Evolutionary conservation across 768 basidiomycete genomes (phyloP), one percentile per base, ranked within the genome.

Genomic region (Lentinula sp.): DNA sequence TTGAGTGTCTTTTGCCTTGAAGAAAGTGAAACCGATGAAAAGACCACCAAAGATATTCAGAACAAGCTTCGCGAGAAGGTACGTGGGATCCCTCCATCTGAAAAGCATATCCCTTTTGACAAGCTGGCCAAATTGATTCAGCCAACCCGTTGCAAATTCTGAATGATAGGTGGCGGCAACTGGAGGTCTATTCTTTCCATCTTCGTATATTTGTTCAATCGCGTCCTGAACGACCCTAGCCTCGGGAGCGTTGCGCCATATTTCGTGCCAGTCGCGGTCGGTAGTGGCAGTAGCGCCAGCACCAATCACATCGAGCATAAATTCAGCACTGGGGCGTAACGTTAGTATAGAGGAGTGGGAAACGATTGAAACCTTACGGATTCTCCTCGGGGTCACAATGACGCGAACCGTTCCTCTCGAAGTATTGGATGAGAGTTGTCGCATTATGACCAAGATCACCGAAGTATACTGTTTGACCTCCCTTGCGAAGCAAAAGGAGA

Each of bases 401-500:
- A 2, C 84, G 76, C 0, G 83, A 85, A 35, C 91, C 90, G 53
- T 85, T 85, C 3, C 68, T 67, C 69, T 91, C 85, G 63, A 95
- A 93, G 71, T 95, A 95, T n/a, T 79, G 68, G 59, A 93, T 83
- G 18, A 95, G 70, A 0, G 82, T 82, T 7, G 77, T 69, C 0
- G 90, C 78, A 61, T 87, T 81, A 18, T 73, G 64, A 0, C 92
- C 91, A 28, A 92, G 69, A 57, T 90, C 85, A 8, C 88, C 88
- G 64, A 88, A 88, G 72, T 88, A 91, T 7, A 87, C 87, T 3
- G 79, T 86, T 65, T 88, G 72, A 59, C 94, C 94, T 12, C 94
- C 93, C 64, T 85, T 84, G 49, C 85, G 81, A 3, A 96, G 78
- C 0, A 96, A 79, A 7, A 95, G 75, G 1, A 96, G 75, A 35